These are phyloP conservation scores for Hypoxylon trugodes DNA, from an alignment of 495 filamentous ascomycete species.

Conservation along the genomic window DNA sequence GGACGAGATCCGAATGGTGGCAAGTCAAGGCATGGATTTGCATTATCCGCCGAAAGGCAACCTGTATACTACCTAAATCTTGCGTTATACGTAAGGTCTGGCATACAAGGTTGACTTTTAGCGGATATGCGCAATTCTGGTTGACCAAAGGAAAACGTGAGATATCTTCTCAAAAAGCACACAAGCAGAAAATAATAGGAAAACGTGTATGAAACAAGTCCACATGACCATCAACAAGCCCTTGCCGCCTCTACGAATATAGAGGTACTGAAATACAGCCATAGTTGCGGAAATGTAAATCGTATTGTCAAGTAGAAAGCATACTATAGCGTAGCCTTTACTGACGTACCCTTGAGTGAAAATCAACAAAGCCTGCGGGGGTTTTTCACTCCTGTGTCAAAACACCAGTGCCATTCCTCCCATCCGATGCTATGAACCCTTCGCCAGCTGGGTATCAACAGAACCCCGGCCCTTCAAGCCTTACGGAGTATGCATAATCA, in stretches of 20 bases:
- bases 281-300: constrained; percentile 38
- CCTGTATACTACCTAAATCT: constrained; percentile 30
- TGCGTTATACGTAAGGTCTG: constrained; percentile 29
- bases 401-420: constrained; percentile 38
- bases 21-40: constrained; percentile 36
- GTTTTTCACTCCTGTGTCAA: constrained; percentile 42
- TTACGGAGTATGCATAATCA: constrained; percentile 41
- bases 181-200: constrained; percentile 43
- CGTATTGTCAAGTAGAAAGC: constrained; percentile 39
- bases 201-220: constrained; percentile 46
- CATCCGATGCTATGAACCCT: constrained; percentile 41
- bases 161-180: constrained; percentile 44
- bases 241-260: constrained; percentile 39
- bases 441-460: constrained; percentile 44
- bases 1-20: constrained; percentile 16
- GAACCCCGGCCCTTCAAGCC: constrained; percentile 38
- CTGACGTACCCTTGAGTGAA: constrained; percentile 39
- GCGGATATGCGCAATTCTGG: constrained; percentile 28
- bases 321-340: constrained; percentile 41
- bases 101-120: constrained; percentile 22
- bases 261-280: constrained; percentile 39
- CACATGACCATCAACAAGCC: constrained; percentile 43
- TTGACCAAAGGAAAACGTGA: constrained; percentile 46
- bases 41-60: constrained; percentile 16
- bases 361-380: constrained; percentile 40